These are phyloP conservation scores for Lophiotrema nucula DNA, from an alignment of 495 filamentous ascomycete species.

Conservation along the genomic window DNA sequence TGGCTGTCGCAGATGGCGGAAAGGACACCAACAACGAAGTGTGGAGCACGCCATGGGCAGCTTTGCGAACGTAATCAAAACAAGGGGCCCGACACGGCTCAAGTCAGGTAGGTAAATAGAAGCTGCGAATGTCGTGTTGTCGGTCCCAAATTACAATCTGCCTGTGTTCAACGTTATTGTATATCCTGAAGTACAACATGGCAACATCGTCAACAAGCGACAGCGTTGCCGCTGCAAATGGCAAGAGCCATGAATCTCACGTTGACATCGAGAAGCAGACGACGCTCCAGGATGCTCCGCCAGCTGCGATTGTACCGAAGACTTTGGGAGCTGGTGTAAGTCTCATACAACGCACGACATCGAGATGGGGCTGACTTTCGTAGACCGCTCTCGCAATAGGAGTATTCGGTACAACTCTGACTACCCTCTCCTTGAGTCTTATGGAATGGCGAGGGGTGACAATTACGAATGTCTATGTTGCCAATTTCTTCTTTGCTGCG, in stretches of 20 bases:
- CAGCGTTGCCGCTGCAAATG: not conserved
- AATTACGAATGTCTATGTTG: conserved; percentile 50
- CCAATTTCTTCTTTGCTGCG: conserved; percentile 52
- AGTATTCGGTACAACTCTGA: conserved; percentile 53
- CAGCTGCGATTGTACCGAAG: not conserved
- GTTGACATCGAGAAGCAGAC: not conserved
- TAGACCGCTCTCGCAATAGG: conserved; percentile 49
- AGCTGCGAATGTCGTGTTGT: too few species aligned
- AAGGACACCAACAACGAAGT: too few species aligned
- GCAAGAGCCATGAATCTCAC: not conserved
- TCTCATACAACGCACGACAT: not conserved
- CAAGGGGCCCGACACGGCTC: too few species aligned
- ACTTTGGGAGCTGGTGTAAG: not conserved
- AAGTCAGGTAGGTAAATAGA: too few species aligned
- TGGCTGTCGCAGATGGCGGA: too few species aligned
- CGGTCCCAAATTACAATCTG: too few species aligned
- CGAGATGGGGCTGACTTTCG: not conserved
- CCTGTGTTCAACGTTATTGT: too few species aligned
- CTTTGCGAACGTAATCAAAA: not conserved
- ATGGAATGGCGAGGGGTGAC: conserved; percentile 53
- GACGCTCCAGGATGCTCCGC: not conserved
- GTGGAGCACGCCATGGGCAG: not conserved
- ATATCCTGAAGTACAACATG: not conserved
- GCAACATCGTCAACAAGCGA: not conserved
- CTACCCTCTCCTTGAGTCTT: conserved; percentile 48